A percentile compares a stretch with the other conserved stretches of the same genome.
Conservation (phyloP, 768 basidiomycete genomes). For the Naganishia vaughanmartiniae region DNA sequence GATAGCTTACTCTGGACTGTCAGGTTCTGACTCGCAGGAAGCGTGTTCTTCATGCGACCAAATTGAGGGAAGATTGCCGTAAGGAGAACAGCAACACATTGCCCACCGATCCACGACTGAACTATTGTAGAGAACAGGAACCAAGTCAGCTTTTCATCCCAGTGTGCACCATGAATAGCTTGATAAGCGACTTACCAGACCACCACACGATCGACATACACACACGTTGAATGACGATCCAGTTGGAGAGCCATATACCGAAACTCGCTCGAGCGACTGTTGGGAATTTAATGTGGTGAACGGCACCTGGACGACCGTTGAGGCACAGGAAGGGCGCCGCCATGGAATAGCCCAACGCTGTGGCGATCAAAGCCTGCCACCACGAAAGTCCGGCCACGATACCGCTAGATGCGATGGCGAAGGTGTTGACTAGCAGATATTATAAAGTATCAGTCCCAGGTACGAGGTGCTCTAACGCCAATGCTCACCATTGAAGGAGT, state of each 20-base stretch:
- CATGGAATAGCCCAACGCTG: conserved; percentile 58
- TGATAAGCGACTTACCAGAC: conserved; percentile 26
- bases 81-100: conserved; percentile 71
- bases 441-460: conserved; percentile 47
- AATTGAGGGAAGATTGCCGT: conserved; percentile 70
- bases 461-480: conserved; percentile 32
- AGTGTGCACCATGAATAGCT: conserved; percentile 17
- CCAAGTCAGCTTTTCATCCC: conserved; percentile 37
- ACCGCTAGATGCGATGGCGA: conserved; percentile 51
- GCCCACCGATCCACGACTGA: conserved; percentile 71
- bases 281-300: conserved; percentile 65
- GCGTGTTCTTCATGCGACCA: conserved; percentile 57
- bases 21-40: conserved; percentile 58
- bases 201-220: conserved; percentile 32
- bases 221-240: conserved; percentile 64
- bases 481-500: conserved; percentile 23
- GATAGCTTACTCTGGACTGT: conserved; percentile 54
- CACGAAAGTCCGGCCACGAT: conserved; percentile 59
- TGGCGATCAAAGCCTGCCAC: conserved; percentile 79
- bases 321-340: conserved; percentile 70
- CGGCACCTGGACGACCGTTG: conserved; percentile 74
- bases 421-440: conserved; percentile 39
- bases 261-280: conserved; percentile 63
- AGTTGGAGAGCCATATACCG: conserved; percentile 72
- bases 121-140: conserved; percentile 49